phyloP scores from a whole-genome alignment of 805 yeast species.

The Candida patagonica region DNA sequence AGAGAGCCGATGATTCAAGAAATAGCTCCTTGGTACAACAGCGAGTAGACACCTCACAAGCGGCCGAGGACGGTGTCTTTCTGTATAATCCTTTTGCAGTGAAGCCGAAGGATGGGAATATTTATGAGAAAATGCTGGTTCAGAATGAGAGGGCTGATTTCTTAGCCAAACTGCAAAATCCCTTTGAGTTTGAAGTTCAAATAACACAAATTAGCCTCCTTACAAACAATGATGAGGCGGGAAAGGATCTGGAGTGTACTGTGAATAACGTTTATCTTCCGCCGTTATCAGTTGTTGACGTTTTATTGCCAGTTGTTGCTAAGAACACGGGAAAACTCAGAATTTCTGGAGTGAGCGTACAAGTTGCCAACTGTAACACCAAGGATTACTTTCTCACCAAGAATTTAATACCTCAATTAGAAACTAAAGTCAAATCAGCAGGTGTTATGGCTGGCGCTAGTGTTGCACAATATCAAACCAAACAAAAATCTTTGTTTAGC shows the following conservation, averaged over 20 bases:
- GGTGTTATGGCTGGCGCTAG: conserved; percentile 13
- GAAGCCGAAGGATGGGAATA: conserved; percentile 13
- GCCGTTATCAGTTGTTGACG: conserved; percentile 18
- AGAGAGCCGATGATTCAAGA: conserved; percentile 12
- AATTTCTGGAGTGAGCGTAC: conserved; percentile 43
- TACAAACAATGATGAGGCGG: conserved; percentile 13
- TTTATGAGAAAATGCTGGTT: conserved; percentile 32
- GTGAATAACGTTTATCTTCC: conserved; percentile 22
- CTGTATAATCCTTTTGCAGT: conserved; percentile 49
- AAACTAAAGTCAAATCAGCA: conserved; percentile 24
- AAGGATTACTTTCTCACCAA: conserved; percentile 29
- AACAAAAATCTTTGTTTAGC: neutral
- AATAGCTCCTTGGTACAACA: conserved; percentile 3
- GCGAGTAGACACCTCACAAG: neutral
- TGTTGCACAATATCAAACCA: neutral
- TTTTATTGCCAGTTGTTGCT: conserved; percentile 25
- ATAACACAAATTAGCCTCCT: conserved; percentile 31
- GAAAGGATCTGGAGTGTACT: conserved; percentile 14
- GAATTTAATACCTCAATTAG: conserved; percentile 2
- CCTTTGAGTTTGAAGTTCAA: conserved; percentile 65
- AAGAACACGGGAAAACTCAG: conserved; percentile 38
- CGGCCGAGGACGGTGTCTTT: conserved; percentile 29
- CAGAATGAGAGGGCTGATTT: conserved; percentile 58
- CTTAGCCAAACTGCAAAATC: conserved; percentile 58
- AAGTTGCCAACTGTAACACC: conserved; percentile 40